These are phyloP conservation scores for Asterophora parasitica DNA, from an alignment of 768 basidiomycete species.

Conservation along the genomic window DNA sequence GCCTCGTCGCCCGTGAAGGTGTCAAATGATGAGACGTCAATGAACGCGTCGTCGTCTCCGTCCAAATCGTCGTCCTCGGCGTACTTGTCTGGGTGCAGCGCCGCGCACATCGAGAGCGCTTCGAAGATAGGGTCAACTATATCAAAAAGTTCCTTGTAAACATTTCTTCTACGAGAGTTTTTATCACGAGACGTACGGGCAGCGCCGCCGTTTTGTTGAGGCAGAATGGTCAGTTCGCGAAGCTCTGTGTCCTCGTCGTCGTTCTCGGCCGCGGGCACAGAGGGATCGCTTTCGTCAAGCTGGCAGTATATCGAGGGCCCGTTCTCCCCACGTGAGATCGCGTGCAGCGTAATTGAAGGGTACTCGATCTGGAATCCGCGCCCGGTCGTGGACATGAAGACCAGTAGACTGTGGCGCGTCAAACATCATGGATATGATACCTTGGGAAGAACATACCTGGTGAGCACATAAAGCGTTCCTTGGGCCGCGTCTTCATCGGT, in stretches of 20 bases:
- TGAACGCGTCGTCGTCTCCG: slow-evolving; percentile 52
- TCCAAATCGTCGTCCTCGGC: slow-evolving; percentile 46
- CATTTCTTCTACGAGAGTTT: no score
- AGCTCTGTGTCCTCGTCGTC: slow-evolving; percentile 45
- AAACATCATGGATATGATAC: slow-evolving; percentile 4
- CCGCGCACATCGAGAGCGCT: slow-evolving; percentile 78
- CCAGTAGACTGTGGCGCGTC: slow-evolving; percentile 52
- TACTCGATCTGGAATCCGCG: slow-evolving; percentile 83
- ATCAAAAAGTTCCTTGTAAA: neutral
- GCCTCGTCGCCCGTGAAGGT: slow-evolving; percentile 52
- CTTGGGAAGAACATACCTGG: slow-evolving; percentile 51
- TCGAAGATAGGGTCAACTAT: slow-evolving; percentile 84
- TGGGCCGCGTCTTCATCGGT: slow-evolving; percentile 41
- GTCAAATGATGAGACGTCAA: slow-evolving; percentile 49
- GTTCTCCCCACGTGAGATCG: slow-evolving; percentile 68
- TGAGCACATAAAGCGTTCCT: slow-evolving; percentile 81
- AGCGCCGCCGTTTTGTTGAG: slow-evolving; percentile 37
- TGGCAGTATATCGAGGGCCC: slow-evolving; percentile 88
- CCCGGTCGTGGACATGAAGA: slow-evolving; percentile 67
- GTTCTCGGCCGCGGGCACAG: slow-evolving; percentile 32
- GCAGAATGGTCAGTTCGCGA: slow-evolving; percentile 78
- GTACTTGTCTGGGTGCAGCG: slow-evolving; percentile 71
- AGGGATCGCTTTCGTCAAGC: slow-evolving; percentile 63
- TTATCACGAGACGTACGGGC: slow-evolving; percentile 47
- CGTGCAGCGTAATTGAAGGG: slow-evolving; percentile 89